Evolutionary conservation across 257 asterid species (phyloP).

Genomic region (Cinchona pubescens): DNA sequence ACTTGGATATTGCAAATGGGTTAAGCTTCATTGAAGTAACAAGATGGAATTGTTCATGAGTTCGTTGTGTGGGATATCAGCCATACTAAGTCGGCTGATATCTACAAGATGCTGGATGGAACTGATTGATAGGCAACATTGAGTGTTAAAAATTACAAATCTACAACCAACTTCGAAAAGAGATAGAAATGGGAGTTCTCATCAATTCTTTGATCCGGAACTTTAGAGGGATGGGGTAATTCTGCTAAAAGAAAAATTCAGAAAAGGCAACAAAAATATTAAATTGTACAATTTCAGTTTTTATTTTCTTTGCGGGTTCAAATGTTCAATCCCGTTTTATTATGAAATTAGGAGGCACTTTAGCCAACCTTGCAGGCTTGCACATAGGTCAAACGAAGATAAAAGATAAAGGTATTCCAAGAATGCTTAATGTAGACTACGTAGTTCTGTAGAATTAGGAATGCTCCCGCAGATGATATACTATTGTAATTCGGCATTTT

Average conservation of each 20-base stretch:
- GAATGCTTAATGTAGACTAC: neutral
- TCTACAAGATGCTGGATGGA: constrained; percentile 18
- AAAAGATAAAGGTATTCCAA: neutral
- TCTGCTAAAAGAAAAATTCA: neutral
- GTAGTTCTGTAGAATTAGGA: neutral
- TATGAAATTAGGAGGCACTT: neutral
- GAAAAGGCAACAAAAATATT: neutral
- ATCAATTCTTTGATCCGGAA: no score
- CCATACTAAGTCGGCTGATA: constrained; percentile 16
- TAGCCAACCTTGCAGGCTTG: neutral
- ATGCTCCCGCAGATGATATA: neutral
- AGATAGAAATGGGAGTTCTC: neutral
- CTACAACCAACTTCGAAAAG: neutral
- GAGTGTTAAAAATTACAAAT: neutral
- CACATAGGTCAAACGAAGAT: neutral
- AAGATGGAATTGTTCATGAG: constrained; percentile 31
- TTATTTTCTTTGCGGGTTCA: neutral
- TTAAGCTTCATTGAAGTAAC: constrained; percentile 27
- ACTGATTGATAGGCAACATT: neutral
- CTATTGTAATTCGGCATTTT: neutral
- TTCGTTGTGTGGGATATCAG: constrained; percentile 27
- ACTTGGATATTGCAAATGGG: constrained; percentile 11
- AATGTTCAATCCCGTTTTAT: neutral
- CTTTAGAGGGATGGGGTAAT: no score
- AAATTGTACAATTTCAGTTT: neutral